Percentiles rank a stretch among this genome's conserved stretches.
phyloP scores from a whole-genome alignment of 768 basidiomycete species.

The Termitomyces sp. region DNA sequence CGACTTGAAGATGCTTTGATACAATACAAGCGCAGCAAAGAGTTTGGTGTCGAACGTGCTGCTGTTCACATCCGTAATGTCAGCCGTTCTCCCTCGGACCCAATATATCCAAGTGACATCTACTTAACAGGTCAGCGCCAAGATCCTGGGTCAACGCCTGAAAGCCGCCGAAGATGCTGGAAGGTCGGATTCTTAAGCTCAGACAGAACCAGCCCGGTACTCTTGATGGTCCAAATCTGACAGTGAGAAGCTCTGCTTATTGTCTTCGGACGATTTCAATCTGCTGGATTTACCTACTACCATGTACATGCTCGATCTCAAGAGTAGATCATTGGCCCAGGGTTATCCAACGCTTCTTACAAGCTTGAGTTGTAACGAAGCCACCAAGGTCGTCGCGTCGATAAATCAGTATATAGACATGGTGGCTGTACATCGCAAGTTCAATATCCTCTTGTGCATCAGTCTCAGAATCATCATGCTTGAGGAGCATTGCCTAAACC shows the following conservation, averaged over 20 bases:
- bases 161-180: slow-evolving; percentile 37
- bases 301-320: background rate
- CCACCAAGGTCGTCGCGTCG: background rate
- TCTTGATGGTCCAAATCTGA: background rate
- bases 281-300: background rate
- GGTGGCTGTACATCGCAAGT: background rate
- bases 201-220: slow-evolving; percentile 14
- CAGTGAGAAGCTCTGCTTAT: slow-evolving; percentile 21
- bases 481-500: background rate
- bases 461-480: background rate
- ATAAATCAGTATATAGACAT: slow-evolving; percentile 6
- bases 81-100: slow-evolving; percentile 14
- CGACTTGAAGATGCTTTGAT: slow-evolving; percentile 74
- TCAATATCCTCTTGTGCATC: background rate
- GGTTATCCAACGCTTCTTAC: background rate
- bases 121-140: slow-evolving; percentile 64
- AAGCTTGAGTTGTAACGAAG: background rate
- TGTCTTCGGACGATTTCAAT: slow-evolving; percentile 16
- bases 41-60: slow-evolving; percentile 76
- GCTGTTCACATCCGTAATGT: slow-evolving; percentile 82
- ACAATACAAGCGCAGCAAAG: slow-evolving; percentile 76
- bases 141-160: slow-evolving; percentile 62
- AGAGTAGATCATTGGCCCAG: background rate
- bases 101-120: slow-evolving; percentile 9
- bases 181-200: slow-evolving; percentile 27